Percentiles rank a stretch among this genome's conserved stretches.
Evolutionary conservation across 2,329 filamentous ascomycete genomes (phyloP).

Genomic region (Clonostachys rosea): DNA sequence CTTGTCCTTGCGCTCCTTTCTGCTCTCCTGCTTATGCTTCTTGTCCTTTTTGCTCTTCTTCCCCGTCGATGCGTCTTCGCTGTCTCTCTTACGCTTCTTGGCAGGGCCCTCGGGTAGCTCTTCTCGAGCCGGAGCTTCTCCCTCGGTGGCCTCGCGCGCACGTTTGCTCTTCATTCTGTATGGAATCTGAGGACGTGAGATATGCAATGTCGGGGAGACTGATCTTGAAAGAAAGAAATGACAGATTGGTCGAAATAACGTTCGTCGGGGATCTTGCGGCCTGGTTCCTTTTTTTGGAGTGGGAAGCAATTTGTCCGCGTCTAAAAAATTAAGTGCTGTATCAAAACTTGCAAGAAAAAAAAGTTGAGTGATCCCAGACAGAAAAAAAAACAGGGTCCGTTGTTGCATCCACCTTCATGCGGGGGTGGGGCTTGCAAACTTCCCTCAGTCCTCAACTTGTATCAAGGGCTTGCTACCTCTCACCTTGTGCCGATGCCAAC

Average conservation of each 20-base stretch:
- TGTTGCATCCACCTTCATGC: neutral
- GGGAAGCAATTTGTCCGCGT: neutral
- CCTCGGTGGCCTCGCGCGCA: constrained; percentile 23
- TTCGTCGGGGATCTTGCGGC: neutral
- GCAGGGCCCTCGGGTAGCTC: constrained; percentile 11
- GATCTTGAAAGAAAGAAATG: neutral
- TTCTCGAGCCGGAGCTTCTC: constrained; percentile 15
- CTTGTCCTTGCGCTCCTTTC: constrained; percentile 34
- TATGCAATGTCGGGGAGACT: too few species aligned
- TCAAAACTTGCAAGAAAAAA: too few species aligned
- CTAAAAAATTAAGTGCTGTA: neutral
- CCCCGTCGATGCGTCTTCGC: constrained; percentile 22
- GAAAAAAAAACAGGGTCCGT: neutral
- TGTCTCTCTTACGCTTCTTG: constrained; percentile 14
- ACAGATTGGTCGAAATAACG: too few species aligned
- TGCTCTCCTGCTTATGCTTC: constrained; percentile 26
- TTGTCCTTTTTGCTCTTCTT: constrained; percentile 17
- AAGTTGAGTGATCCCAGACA: neutral
- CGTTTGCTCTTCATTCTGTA: constrained; percentile 28
- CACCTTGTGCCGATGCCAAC: neutral
- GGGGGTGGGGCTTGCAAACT: neutral
- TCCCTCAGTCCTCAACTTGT: neutral
- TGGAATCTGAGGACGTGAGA: too few species aligned
- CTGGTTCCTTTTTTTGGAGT: constrained; percentile 1
- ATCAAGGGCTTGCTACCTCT: neutral